Conservation (phyloP, 148 eudicot species). For the Amaranthus hypochondriacus region DNA sequence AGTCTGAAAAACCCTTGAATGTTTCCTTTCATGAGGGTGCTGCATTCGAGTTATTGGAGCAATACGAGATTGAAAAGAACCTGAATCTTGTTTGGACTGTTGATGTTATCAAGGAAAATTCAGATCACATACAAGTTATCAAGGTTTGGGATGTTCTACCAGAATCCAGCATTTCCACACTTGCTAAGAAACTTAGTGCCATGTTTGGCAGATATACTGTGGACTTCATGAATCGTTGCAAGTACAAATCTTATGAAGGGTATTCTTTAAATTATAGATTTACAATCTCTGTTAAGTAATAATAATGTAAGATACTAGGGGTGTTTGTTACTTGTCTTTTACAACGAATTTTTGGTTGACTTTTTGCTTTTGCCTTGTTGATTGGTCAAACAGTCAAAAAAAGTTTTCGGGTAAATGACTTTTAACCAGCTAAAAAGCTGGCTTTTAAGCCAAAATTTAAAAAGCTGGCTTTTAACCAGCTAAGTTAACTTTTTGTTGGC, state of each 20-base stretch:
- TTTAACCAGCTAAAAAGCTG: too few relatives aligned
- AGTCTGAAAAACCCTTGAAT: background rate
- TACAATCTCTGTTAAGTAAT: too few relatives aligned
- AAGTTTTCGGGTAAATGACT: too few relatives aligned
- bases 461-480: too few relatives aligned
- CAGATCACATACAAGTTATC: slow-evolving; percentile 30
- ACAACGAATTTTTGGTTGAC: too few relatives aligned
- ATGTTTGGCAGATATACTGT: slow-evolving; percentile 28
- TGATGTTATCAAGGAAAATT: slow-evolving; percentile 25
- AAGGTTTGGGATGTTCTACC: slow-evolving; percentile 34
- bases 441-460: too few relatives aligned
- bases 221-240: slow-evolving; percentile 29
- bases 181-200: slow-evolving; percentile 17
- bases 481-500: too few relatives aligned
- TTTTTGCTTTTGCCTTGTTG: too few relatives aligned
- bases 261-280: background rate
- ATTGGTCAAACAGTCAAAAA: too few relatives aligned
- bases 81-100: slow-evolving; percentile 33
- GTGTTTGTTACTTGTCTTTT: too few relatives aligned
- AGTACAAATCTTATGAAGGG: slow-evolving; percentile 30
- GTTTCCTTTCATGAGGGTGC: background rate
- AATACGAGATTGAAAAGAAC: slow-evolving; percentile 14
- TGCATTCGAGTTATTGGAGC: slow-evolving; percentile 12
- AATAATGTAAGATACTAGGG: too few relatives aligned
- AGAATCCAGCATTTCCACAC: slow-evolving; percentile 14